Evolutionary conservation across 1,284 basidiomycete genomes (phyloP), one percentile per base, ranked within the genome.

Genomic region (Cystobasidium slooffiae): DNA sequence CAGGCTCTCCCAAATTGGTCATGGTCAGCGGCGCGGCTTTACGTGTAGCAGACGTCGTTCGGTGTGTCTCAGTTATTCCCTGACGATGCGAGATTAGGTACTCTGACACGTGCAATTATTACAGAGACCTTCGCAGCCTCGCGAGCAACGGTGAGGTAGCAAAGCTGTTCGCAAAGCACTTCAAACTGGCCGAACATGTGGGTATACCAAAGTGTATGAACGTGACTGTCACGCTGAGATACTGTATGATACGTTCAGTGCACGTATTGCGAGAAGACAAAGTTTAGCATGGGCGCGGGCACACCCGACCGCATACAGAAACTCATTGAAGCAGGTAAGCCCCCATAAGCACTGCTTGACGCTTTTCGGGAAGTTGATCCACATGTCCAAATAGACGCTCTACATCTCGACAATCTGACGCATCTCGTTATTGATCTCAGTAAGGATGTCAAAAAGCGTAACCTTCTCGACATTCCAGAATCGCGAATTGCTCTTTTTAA

Each of bases 241-340:
- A n/a, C 14, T n/a, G 22, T 37, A n/a, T 14, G 18, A 14, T 20
- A 20, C 10, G n/a, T n/a, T 10, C 37, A 72, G 69, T 72, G 69
- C 61, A 59, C 68, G 9, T 91, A 91, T 83, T 84, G 94, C 78
- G 86, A 86, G 80, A 86, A 87, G 76, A 91, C 91, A 18, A 91
- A 89, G 80, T 86, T 93, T 59, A 89, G 88, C 20, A 85, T 88
- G 39, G 92, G 91, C 43, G 89, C 89, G 31, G 92, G 92, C 24
- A 94, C 92, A 10, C 91, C 92, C 61, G 89, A 89, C 51, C 86
- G 92, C 79, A 83, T 94, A 69, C 90, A 90, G 69, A 92, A 93
- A 81, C 83, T 94, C 72, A 84, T 94, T 79, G 90, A 91, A 76
- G 88, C 88, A 78, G 90, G 91, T 90, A 75, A 79, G 87, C 58